Evolutionary conservation across 2,329 filamentous ascomycete genomes (phyloP).

Genomic region (Metarhizium brunneum): DNA sequence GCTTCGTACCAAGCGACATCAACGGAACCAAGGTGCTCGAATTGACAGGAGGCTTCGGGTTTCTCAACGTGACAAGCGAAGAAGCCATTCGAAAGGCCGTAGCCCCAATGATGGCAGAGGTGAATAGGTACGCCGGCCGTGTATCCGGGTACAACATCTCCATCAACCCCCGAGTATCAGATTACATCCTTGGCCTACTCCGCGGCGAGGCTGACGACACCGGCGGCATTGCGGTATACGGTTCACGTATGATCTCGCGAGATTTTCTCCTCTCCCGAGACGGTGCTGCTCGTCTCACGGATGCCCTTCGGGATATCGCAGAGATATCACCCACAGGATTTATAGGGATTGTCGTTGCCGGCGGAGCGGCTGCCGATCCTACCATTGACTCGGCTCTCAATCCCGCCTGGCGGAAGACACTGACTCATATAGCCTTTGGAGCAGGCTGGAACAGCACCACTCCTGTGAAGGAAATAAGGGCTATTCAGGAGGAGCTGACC

Average conservation of each 20-base stretch:
- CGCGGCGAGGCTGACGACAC: too few species aligned
- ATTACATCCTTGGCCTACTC: too few species aligned
- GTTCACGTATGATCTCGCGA: conserved; percentile 7
- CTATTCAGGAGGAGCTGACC: conserved; percentile 15
- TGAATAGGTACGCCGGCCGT: background rate
- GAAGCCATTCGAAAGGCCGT: conserved; percentile 1
- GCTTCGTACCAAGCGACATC: conserved; percentile 7
- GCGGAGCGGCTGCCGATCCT: conserved; percentile 10
- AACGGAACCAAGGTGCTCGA: conserved; percentile 5
- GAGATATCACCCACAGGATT: conserved; percentile 8
- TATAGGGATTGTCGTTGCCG: conserved; percentile 9
- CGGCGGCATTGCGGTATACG: too few species aligned
- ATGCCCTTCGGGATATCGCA: conserved; percentile 12
- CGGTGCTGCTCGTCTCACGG: conserved; percentile 12
- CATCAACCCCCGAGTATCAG: too few species aligned
- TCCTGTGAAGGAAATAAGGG: background rate
- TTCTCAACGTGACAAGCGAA: conserved; percentile 7
- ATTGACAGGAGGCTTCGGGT: conserved; percentile 3
- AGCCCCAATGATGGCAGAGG: conserved; percentile 1
- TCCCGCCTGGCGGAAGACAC: conserved; percentile 30
- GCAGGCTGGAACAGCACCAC: too few species aligned
- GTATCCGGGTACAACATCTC: too few species aligned
- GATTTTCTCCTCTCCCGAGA: conserved; percentile 19
- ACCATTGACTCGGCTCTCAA: conserved; percentile 27
- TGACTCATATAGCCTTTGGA: conserved; percentile 12